Conservation (phyloP, 495 filamentous ascomycete genomes). For the Pseudoneurospora amorphoporcata region DNA sequence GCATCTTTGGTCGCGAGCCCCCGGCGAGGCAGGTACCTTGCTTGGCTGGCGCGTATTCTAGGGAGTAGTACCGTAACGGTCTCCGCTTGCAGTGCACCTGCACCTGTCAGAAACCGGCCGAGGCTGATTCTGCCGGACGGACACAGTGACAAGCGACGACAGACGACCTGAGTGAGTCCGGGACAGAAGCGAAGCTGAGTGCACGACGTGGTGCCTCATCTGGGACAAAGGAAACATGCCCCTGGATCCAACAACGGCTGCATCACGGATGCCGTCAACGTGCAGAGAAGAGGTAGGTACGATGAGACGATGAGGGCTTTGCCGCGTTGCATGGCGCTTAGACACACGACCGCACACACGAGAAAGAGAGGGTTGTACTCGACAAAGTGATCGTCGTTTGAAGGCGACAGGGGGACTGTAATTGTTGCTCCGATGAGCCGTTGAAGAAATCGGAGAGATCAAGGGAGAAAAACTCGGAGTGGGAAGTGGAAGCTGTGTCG, state of each 20-base stretch:
- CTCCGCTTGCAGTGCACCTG: not conserved
- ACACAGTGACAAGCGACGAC: not conserved
- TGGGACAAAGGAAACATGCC: slow-evolving; percentile 21
- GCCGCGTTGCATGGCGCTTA: not conserved
- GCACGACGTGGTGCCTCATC: slow-evolving; percentile 22
- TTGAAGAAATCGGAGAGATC: not conserved
- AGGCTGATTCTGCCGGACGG: not conserved
- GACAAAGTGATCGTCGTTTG: not conserved
- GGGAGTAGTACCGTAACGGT: not conserved
- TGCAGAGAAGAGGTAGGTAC: not conserved
- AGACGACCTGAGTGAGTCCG: not conserved
- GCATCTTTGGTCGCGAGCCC: not conserved
- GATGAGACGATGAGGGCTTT: not conserved
- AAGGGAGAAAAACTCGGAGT: not conserved
- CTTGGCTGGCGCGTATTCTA: not conserved
- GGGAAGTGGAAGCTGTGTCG: not conserved
- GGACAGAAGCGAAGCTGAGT: slow-evolving; percentile 23
- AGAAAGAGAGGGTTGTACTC: not conserved
- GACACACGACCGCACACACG: not conserved
- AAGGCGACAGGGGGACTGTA: not conserved
- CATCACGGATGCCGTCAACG: not conserved
- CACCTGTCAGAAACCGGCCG: not conserved
- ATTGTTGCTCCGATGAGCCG: not conserved
- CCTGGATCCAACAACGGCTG: slow-evolving; percentile 2
- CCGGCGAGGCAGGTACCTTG: not conserved